These are phyloP conservation scores for Phialophora tarda DNA, from an alignment of 2,329 filamentous ascomycete species.

Conservation along the genomic window DNA sequence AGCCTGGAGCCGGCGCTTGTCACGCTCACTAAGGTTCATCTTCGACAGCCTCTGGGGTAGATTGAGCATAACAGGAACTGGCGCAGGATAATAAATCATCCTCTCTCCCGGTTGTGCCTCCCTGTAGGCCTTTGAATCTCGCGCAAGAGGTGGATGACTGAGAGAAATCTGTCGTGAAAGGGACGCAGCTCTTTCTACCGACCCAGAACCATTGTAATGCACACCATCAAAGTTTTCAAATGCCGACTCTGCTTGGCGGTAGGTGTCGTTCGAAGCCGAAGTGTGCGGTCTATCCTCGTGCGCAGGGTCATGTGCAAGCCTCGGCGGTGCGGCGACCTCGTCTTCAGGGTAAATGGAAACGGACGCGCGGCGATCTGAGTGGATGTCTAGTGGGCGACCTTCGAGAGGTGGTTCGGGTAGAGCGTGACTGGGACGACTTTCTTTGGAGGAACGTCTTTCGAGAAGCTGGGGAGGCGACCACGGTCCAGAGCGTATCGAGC, in stretches of 20 bases:
- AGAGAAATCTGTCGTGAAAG: constrained; percentile 46
- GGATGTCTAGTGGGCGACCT: constrained; percentile 40
- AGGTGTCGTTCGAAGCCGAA: constrained; percentile 54
- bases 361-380: constrained; percentile 30
- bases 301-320: constrained; percentile 22
- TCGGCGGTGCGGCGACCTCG: constrained; percentile 7
- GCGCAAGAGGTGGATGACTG: constrained; percentile 49
- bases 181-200: constrained; percentile 39
- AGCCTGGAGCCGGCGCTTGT: constrained; percentile 75
- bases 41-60: constrained; percentile 86
- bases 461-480: constrained; percentile 43
- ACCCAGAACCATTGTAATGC: constrained; percentile 46
- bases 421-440: constrained; percentile 47
- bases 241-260: constrained; percentile 48
- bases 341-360: constrained; percentile 32
- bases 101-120: constrained; percentile 66
- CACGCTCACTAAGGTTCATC: constrained; percentile 66
- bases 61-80: constrained; percentile 91
- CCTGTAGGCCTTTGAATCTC: constrained; percentile 47
- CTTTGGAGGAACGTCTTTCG: constrained; percentile 46
- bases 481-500: constrained; percentile 49
- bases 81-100: constrained; percentile 95
- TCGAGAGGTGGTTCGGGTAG: constrained; percentile 50
- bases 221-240: constrained; percentile 60
- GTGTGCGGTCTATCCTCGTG: constrained; percentile 45